phyloP scores from a whole-genome alignment of 73 alveolate species.

The Stentor roeselii region DNA sequence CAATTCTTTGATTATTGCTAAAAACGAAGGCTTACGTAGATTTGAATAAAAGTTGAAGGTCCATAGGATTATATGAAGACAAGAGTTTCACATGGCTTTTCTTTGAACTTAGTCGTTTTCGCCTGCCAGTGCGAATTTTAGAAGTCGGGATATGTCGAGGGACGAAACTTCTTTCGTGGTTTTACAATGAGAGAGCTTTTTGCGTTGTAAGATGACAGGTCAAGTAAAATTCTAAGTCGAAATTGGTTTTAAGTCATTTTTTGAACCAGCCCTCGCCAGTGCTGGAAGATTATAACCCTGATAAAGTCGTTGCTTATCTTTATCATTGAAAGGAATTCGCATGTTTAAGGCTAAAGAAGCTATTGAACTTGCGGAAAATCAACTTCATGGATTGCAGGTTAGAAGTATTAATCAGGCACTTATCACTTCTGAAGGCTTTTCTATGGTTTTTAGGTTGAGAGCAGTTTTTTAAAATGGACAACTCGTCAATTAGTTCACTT shows the following conservation, averaged over 20 bases:
- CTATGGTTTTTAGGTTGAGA: background rate
- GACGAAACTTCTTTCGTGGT: background rate
- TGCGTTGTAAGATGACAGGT: background rate
- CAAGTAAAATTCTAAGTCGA: background rate
- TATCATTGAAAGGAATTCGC: background rate
- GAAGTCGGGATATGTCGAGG: constrained; percentile 20
- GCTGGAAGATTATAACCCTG: constrained; percentile 1
- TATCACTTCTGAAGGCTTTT: background rate
- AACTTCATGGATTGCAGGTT: constrained; percentile 17
- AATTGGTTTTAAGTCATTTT: background rate
- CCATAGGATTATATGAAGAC: constrained; percentile 25
- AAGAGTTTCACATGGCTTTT: background rate
- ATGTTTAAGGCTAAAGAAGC: background rate
- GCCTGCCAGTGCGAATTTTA: background rate
- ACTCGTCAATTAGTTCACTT: background rate
- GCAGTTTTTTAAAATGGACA: background rate
- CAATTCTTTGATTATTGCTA: too few species aligned
- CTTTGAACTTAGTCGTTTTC: background rate
- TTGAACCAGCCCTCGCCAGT: constrained; percentile 4
- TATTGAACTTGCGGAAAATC: background rate
- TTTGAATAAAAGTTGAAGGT: too few species aligned
- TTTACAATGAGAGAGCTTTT: background rate
- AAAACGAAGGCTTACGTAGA: too few species aligned
- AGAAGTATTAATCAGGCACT: constrained; percentile 2
- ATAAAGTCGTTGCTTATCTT: constrained; percentile 2